phyloP scores from a whole-genome alignment of 2,329 filamentous ascomycete genomes.

The Colletotrichum navitas region DNA sequence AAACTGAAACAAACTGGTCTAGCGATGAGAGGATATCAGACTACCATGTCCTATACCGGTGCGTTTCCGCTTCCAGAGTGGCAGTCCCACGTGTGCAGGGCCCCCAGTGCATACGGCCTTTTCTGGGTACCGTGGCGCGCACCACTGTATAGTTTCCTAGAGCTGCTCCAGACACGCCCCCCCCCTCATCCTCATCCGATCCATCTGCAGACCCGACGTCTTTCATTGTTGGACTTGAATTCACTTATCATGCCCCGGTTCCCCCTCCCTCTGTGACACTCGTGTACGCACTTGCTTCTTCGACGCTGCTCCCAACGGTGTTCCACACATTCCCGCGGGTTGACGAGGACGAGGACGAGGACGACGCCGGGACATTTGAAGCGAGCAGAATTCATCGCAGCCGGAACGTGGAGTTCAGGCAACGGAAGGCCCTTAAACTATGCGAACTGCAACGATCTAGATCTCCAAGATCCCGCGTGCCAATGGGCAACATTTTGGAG shows the following conservation, averaged over 20 bases:
- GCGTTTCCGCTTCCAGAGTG: slow-evolving; percentile 22
- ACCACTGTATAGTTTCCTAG: slow-evolving; percentile 11
- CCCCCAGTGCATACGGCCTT: slow-evolving; percentile 23
- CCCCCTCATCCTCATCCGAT: slow-evolving; percentile 12
- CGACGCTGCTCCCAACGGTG: neutral
- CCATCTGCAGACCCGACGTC: slow-evolving; percentile 25
- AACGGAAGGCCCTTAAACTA: neutral
- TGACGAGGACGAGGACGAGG: neutral
- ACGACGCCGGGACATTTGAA: neutral
- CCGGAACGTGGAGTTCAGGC: slow-evolving; percentile 2
- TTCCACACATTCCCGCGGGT: neutral
- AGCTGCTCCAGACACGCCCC: neutral
- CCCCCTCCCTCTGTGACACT: neutral
- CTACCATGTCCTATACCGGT: slow-evolving; percentile 11
- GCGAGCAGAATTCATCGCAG: neutral
- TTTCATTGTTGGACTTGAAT: slow-evolving; percentile 1
- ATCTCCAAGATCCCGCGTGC: slow-evolving; percentile 2
- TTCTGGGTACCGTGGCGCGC: slow-evolving; percentile 27
- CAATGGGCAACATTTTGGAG: slow-evolving; percentile 39
- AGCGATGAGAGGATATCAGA: slow-evolving; percentile 4
- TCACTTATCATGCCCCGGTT: slow-evolving; percentile 23
- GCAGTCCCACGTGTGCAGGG: slow-evolving; percentile 36
- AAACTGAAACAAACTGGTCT: slow-evolving; percentile 32
- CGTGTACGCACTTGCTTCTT: neutral
- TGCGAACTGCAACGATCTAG: slow-evolving; percentile 27